Evolutionary conservation across 352 stramenopile species (phyloP).

Genomic region (Globisporangium abappressorium): DNA sequence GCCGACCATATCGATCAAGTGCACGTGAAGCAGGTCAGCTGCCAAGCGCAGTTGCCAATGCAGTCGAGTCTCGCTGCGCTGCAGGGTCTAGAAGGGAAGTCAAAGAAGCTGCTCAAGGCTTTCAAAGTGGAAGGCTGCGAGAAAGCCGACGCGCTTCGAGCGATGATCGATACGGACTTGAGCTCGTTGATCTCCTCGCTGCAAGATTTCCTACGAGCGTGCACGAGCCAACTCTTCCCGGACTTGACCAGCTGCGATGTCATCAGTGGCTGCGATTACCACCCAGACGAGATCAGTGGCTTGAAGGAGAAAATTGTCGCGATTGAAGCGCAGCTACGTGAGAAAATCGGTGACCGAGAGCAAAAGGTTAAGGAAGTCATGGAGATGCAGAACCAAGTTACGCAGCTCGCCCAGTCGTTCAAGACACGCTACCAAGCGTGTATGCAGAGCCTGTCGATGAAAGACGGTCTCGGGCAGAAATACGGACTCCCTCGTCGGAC

Average conservation of each 20-base stretch:
- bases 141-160: slow-evolving; percentile 22
- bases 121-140: slow-evolving; percentile 39
- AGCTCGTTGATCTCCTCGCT: slow-evolving; percentile 30
- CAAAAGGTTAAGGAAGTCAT: slow-evolving; percentile 35
- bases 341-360: slow-evolving; percentile 33
- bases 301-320: slow-evolving; percentile 37
- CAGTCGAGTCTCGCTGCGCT: slow-evolving; percentile 75
- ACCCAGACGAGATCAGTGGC: slow-evolving; percentile 61
- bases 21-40: slow-evolving; percentile 42
- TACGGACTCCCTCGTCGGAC: slow-evolving; percentile 81
- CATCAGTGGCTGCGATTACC: slow-evolving; percentile 83
- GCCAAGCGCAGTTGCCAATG: slow-evolving; percentile 66
- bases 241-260: slow-evolving; percentile 59
- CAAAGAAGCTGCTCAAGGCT: slow-evolving; percentile 59
- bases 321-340: slow-evolving; percentile 37
- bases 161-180: slow-evolving; percentile 30
- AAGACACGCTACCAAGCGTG: slow-evolving; percentile 67
- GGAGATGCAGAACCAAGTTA: slow-evolving; percentile 25
- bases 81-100: slow-evolving; percentile 80
- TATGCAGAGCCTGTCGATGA: slow-evolving; percentile 80
- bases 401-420: slow-evolving; percentile 49
- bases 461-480: slow-evolving; percentile 87
- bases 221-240: slow-evolving; percentile 52
- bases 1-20: slow-evolving; percentile 33
- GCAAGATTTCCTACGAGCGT: slow-evolving; percentile 56